A percentile compares a stretch with the other conserved stretches of the same genome.
phyloP scores from a whole-genome alignment of 352 stramenopile species.

The Phytophthora multivora region DNA sequence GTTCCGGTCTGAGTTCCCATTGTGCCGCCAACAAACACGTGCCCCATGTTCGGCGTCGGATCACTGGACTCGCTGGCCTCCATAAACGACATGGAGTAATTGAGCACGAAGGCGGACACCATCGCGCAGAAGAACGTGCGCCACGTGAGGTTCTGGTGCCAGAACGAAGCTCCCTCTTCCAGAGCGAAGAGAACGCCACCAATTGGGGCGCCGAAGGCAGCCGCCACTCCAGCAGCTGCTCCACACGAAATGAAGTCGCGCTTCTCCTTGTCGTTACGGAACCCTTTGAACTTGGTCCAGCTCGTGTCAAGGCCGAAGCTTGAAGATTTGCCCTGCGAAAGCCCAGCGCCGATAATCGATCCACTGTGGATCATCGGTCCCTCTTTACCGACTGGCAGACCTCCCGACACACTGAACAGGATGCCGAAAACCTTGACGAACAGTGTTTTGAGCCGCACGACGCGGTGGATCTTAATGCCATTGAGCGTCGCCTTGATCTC shows the following conservation, averaged over 20 bases:
- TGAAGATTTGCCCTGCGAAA: slow-evolving; percentile 93
- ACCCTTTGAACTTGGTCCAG: slow-evolving; percentile 91
- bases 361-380: slow-evolving; percentile 92
- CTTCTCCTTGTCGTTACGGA: slow-evolving; percentile 96
- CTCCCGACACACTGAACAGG: slow-evolving; percentile 80
- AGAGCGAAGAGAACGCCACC: slow-evolving; percentile 98
- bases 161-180: slow-evolving; percentile 98
- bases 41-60: slow-evolving; percentile 33
- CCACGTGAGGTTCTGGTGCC: slow-evolving; percentile 98
- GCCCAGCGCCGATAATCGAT: slow-evolving; percentile 93
- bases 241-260: slow-evolving; percentile 98
- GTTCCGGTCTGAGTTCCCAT: slow-evolving; percentile 84
- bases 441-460: slow-evolving; percentile 96
- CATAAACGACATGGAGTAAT: slow-evolving; percentile 87
- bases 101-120: slow-evolving; percentile 86
- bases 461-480: slow-evolving; percentile 96
- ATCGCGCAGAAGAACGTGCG: slow-evolving; percentile 97
- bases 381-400: slow-evolving; percentile 87
- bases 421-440: slow-evolving; percentile 95
- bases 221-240: slow-evolving; percentile 96
- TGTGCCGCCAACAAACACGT: slow-evolving; percentile 65
- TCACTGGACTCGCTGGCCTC: slow-evolving; percentile 50
- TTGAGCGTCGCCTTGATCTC: slow-evolving; percentile 99
- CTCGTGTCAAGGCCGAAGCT: slow-evolving; percentile 89
- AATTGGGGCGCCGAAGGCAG: slow-evolving; percentile 98